Base-by-base conservation (phyloP, 345 rosid genomes). In the Pistacia atlantica region DNA sequence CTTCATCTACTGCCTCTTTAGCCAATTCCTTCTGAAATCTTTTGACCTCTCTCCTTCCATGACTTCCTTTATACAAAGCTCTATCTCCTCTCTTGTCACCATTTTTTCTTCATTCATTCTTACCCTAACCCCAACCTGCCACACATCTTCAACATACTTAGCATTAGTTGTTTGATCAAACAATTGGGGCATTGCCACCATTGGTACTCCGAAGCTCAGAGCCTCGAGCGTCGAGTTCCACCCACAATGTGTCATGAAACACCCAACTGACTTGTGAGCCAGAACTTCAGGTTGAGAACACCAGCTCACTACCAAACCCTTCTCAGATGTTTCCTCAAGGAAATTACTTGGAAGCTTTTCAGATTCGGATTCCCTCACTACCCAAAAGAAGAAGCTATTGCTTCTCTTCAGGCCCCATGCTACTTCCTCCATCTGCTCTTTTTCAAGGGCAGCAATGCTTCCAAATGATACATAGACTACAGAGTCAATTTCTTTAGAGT, bases 391-490 rank as follows among this genome's bases (percentile, higher is more conserved):
- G 73, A n/a, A 49, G 65, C 22, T n/a, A n/a, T 65, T 65, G 52
- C 61, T 84, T 54, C 54, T 55, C 70, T 81, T 89, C n/a, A 89
- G 80, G 8, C 88, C 91, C 22, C 59, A 37, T 0, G 89, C 90
- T 4, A 91, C n/a, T 67, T 91, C 91, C 66, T 59, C 77, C 89
- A 86, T n/a, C 73, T 89, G 90, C 11, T 82, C 83, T 59, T 83
- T 82, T 57, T 79, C 84, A 2, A 85, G 72, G n/a, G 56, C 65
- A n/a, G 87, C 91, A 52, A 89, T 31, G 77, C 95, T 91, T 33
- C 92, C 90, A 37, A 89, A 91, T 62, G 95, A 86, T 35, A 84
- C 81, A 10, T 88, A 88, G 56, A 88, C 82, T 2, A 91, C 95
- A 1, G 90, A 91, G 11, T 28, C 61, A 13, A 70, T 67, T 9